Base-by-base conservation (phyloP, 179 eudicot genomes). In the Silene coronaria region DNA sequence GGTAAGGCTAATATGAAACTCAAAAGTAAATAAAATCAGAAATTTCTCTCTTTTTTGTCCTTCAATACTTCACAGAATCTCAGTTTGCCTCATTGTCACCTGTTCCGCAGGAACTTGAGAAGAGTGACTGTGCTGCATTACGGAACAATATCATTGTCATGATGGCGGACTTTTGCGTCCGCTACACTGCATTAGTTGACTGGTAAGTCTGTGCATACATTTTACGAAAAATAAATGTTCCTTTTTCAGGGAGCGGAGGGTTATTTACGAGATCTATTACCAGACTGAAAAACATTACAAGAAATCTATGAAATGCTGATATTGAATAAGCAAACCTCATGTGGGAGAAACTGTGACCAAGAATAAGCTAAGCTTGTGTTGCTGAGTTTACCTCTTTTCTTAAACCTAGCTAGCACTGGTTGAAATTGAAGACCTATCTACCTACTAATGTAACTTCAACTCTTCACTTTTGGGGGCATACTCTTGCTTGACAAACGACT, bases 141-240 rank as follows among this genome's bases (percentile, higher is more conserved):
- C 91, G 97, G 76, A 95, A 95, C 78, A 91, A 93, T 82, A 95
- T 95, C 24, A 76, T 95, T 11, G 96, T 89, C 22, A 83, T 87
- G 86, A 89, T 95, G 97, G 90, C 97, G 68, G 99, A 95, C 84
- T 92, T 95, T 77, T 95, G 93, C 77, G 95, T 95, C 70, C 99
- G 90, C 23, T 91, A 95, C 83, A 95, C 99, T 76, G 97, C 97
- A 73, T 79, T 95, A 71, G 92, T 95, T 75, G 99, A 95, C 81
- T 89, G 99, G 99, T 95, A 76, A 85, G 58, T 70, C 66, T 76
- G 53, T 42, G 21, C 46, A 48, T 77, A 30, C 62, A 38, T 42
- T 76, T 36, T 16, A 23, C 27, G 13, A 30, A 55, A 6, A 24
- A 79, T 53, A 16, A 12, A 30, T 38, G 48, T 69, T 69, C 48